Base-by-base conservation (phyloP, 345 rosid species). In the Sisymbrium altissimum region DNA sequence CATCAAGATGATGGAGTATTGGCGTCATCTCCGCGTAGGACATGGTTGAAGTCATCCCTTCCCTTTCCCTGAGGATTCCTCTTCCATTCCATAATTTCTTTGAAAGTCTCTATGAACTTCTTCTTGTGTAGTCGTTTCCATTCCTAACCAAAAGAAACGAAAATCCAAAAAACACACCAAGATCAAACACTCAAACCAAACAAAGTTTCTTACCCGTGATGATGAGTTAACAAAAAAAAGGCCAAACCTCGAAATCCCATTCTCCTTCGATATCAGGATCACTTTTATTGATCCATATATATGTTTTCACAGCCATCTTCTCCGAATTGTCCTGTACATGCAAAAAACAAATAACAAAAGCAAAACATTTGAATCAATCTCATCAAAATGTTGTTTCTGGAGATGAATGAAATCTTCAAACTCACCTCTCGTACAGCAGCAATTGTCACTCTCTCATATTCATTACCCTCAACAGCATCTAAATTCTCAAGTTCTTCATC, bases 221-320 rank as follows among this genome's bases (percentile, higher is more conserved):
- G 19, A 4, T 21, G 9, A 29, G 8, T 14, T 25, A 3, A 66
- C 12, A 66, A 35, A 19, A 12, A 25, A 21, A 29, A 23, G 5
- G 1, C 13, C 67, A 27, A 18, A 94, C 96, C 96, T 91, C 88
- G 27, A 94, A 89, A 81, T 89, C 82, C 97, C 98, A 91, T 6
- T 89, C 90, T 33, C 98, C 98, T 59, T 55, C 82, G 78, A 94
- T 79, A 77, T 86, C 74, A 9, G 92, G 89, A 81, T 94, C 97
- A 48, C 75, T 49, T 23, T 76, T 64, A 66, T 89, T 64, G 29
- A 52, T 18, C 97, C 98, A 91, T 46, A 88, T 81, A 43, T 91
- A 94, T 30, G 96, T 76, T 50, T 84, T 21, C 61, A 83, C 88
- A 72, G 81, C 70, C 73, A 85, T 64, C 67, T 77, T 85, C 55